Evolutionary conservation across 768 basidiomycete species (phyloP), one percentile per base, ranked within the genome.

Genomic region (Lactifluus echinatus): DNA sequence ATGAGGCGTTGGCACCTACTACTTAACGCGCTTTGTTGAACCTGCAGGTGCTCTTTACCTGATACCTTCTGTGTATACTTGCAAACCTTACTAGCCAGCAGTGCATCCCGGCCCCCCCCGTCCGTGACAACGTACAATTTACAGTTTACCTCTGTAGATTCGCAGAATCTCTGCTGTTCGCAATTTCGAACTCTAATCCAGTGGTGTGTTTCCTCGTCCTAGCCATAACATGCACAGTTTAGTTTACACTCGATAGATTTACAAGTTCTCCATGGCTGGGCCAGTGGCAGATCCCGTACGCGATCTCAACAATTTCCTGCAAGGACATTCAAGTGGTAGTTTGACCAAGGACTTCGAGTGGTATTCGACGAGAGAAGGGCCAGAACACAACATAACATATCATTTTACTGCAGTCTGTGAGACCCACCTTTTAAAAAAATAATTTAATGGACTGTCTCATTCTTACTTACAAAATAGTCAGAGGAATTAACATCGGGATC

Each of bases 241-340:
- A n/a, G 26, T 0, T 23, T 45, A 45, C 33, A 19, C 2, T 40
- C 5, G 15, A 3, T 33, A 7, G 8, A 28, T 11, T 6, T 7
- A 17, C 33, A 53, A 46, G 39, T 19, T n/a, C 26, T 15, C 36
- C 15, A 59, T 62, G 53, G 42, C 17, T 11, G 11, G n/a, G n/a
- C n/a, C 21, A 12, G 21, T 12, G 21, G 3, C 12, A 36, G 61
- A 62, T 33, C 57, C 59, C 21, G 51, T 59, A 28, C 57, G 61
- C 12, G 61, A 62, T n/a, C 58, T 62, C 37, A 62, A 62, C 45
- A 62, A 62, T 33, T 60, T 17, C 15, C 44, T 62, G 8, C 61
- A 62, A 19, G 43, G 26, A 34, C 49, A 28, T 2, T 48, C 42
- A 1, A 42, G n/a, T 2, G 58, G 58, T 0, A 59, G 8, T 36